Evolutionary conservation across 2,329 filamentous ascomycete genomes (phyloP), one percentile per base, ranked within the genome.

Genomic region (Cercospora nicotianae): DNA sequence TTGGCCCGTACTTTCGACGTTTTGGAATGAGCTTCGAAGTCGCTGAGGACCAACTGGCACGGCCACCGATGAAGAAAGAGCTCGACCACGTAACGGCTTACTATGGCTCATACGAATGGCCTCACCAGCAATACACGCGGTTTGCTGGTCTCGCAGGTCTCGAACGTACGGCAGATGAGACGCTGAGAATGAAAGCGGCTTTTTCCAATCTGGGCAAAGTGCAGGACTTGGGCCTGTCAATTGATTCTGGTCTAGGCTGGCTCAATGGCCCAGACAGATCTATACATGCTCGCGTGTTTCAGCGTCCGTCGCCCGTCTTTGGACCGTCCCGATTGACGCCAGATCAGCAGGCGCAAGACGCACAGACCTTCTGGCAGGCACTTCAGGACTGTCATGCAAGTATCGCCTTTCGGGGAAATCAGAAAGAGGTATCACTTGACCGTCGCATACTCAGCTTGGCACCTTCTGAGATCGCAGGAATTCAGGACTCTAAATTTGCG

Each of bases 21-120:
- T 91, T 90, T 73, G 90, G 88, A 5, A 85, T 92, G 75, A 88
- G 87, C 26, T 87, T 91, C 69, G 89, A 91, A 73, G 83, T 91
- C n/a, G 84, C 86, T 65, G 86, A 90, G 70, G 69, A 79, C 23
- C 79, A 80, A 5, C 77, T 85, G 5, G 75, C 78, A 3, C 75
- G 81, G 26, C 87, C 88, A 7, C 87, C 86, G 1, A 73, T 82
- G n/a, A 90, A 90, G 73, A 80, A 81, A 5, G 79, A 83, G 6
- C 86, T 87, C 36, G 82, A 87, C 70, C 81, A 82, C 26, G 79
- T 87, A 31, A 80, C 83, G 3, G 82, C 86, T 42, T 89, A 88
- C 72, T 90, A 88, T 85, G 89, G 89, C 4, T 81, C 83, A 5
- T 91, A 90, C 73, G 82, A 85, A 60, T 91, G 89, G 89, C 89